Conservation (phyloP, 768 basidiomycete species). For the Leccinum fibrillosum region DNA sequence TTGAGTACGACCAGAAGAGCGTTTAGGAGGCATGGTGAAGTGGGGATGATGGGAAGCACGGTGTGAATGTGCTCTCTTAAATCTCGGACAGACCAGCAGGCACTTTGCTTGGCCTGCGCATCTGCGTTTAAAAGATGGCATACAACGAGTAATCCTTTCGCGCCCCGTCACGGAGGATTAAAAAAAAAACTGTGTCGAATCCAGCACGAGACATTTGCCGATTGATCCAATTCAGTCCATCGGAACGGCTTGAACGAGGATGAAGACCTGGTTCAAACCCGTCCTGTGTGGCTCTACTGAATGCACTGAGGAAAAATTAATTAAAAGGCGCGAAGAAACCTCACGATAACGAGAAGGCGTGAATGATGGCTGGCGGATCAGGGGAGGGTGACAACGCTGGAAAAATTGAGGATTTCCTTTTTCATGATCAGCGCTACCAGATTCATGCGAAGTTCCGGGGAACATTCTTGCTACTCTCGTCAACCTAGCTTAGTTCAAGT, state of each 20-base stretch:
- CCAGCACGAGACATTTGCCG: constrained; percentile 12
- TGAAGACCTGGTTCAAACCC: constrained; percentile 6
- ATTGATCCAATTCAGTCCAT: constrained; percentile 15
- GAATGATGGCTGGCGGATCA: constrained; percentile 32
- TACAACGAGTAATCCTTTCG: constrained; percentile 5
- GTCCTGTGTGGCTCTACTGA: constrained; percentile 13
- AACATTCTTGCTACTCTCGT: constrained; percentile 8
- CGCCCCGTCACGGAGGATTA: constrained; percentile 8
- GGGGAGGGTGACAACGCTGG: constrained; percentile 22
- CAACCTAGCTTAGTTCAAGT: constrained; percentile 2
- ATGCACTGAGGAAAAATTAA: constrained; percentile 23
- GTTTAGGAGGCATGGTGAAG: constrained; percentile 14
- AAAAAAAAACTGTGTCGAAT: constrained; percentile 1
- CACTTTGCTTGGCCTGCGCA: constrained; percentile 7
- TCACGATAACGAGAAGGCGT: constrained; percentile 30
- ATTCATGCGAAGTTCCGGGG: constrained; percentile 8
- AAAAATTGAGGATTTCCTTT: constrained; percentile 18
- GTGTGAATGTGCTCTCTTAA: constrained; percentile 15
- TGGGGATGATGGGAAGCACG: constrained; percentile 9
- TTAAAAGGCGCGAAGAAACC: constrained; percentile 28
- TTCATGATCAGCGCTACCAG: constrained; percentile 26
- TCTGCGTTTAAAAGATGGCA: constrained; percentile 8
- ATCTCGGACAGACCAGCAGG: constrained; percentile 8
- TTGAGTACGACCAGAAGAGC: constrained; percentile 4
- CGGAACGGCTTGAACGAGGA: constrained; percentile 13